Base-by-base conservation (phyloP, 1,284 basidiomycete species). In the Prillingera fragicola region DNA sequence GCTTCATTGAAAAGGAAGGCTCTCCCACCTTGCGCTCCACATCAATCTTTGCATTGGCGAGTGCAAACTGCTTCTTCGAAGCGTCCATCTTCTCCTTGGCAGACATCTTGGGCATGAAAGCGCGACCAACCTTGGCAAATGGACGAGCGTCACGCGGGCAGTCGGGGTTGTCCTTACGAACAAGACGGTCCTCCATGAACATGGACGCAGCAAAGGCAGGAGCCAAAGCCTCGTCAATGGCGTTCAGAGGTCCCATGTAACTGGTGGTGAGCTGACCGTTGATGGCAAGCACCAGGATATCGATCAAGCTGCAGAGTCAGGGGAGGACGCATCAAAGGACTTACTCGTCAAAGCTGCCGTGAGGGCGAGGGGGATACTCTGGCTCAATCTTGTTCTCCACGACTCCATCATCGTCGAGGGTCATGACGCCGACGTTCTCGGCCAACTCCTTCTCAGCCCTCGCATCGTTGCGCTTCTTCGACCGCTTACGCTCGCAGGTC, bases 271-370 rank as follows among this genome's bases (percentile, higher is more conserved):
- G 48, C 33, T 62, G 57, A n/a, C 47, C 55, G 32, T 55, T 53
- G 45, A 64, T 21, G 22, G 56, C 50, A 1, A 62, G 52, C n/a
- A 59, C 38, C 15, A 64, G 54, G 5, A 64, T 43, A 22, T 57
- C 52, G 38, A 52, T 50, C 14, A 60, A 42, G 42, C 54, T 59
- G 41, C n/a, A n/a, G n/a, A n/a, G n/a, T n/a, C n/a, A n/a, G n/a
- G n/a, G n/a, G n/a, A n/a, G n/a, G n/a, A n/a, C n/a, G n/a, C n/a
- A n/a, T n/a, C n/a, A 7, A 37, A 38, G 12, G 15, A 48, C 52
- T 51, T 29, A 59, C 56, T 62, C 62, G 23, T 62, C 52, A 40
- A 59, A 64, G 17, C 43, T 46, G 5, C 62, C 62, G 29, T 64
- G 62, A 3, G 62, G 62, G 7, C 62, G 45, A 8, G 54, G 15